Evolutionary conservation across 805 yeast species (phyloP).

Genomic region (Starmerella stellata): DNA sequence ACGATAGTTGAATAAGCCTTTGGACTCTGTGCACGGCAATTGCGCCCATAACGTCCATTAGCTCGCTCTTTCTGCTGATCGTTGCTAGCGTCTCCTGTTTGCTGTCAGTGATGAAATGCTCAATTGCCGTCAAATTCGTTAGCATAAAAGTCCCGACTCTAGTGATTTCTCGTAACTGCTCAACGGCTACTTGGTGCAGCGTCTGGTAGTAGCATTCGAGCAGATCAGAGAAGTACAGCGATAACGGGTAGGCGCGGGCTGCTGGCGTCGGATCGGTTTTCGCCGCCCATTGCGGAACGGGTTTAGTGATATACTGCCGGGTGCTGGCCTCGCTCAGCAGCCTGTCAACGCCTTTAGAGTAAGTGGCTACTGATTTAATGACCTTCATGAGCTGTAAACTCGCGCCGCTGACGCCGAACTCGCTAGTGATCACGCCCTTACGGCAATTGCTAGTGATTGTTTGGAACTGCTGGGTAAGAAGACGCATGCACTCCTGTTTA

Average conservation of each 20-base stretch:
- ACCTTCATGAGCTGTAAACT: constrained; percentile 57
- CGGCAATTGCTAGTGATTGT: constrained; percentile 38
- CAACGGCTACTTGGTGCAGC: constrained; percentile 39
- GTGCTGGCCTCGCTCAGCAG: constrained; percentile 36
- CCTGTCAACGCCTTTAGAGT: constrained; percentile 33
- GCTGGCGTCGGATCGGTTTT: constrained; percentile 28
- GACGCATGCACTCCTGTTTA: constrained; percentile 8
- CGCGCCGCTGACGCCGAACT: constrained; percentile 51
- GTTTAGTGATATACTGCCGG: constrained; percentile 51
- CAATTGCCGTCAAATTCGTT: constrained; percentile 13
- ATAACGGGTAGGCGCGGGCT: constrained; percentile 27
- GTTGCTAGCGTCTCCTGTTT: constrained; percentile 7
- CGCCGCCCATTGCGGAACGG: constrained; percentile 36
- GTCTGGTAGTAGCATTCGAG: constrained; percentile 54
- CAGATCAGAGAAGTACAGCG: constrained; percentile 51
- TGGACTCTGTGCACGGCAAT: constrained; percentile 27
- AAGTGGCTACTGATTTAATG: constrained; percentile 46
- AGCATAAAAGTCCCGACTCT: constrained; percentile 29
- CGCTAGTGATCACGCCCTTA: constrained; percentile 36
- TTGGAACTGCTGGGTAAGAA: constrained; percentile 35
- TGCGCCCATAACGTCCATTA: constrained; percentile 22
- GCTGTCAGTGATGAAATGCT: constrained; percentile 12
- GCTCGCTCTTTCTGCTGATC: constrained; percentile 25
- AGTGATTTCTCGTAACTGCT: constrained; percentile 21
- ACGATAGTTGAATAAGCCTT: constrained; percentile 33